Base-by-base conservation (phyloP, 2,329 filamentous ascomycete species). In the Fusarium tuaranense region DNA sequence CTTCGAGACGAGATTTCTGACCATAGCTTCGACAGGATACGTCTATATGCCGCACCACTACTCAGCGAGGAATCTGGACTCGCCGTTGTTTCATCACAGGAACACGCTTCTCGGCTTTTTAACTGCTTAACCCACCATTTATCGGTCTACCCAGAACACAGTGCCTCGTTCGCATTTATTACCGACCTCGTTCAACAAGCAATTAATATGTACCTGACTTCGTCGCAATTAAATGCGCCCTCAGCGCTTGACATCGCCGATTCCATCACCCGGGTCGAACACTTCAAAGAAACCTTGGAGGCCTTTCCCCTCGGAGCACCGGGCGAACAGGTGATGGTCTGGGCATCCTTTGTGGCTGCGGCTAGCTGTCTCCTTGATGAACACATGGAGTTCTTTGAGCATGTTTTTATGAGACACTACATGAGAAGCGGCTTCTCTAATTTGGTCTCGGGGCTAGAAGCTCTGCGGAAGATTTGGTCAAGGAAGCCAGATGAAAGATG, bases 181-280 rank as follows among this genome's bases (percentile, higher is more conserved):
- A 87, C 92, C 53, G 96, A 97, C 75, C 92, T 97, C 86, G 93
- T 93, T 78, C 89, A 97, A 3, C 94, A 97, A 79, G 94, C 94
- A 1, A 92, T 93, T 6, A 90, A 92, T 5, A 97, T 97, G 64
- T 96, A 94, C 80, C 86, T 97, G 14, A 94, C 34, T 3, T 65
- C 62, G 1, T n/a, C 38, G 2, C 6, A 10, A 10, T 44, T 32
- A 6, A 6, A 32, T n/a, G 27, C 41, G 6, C 60, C 53, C 9
- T 30, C 41, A 4, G 51, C 27, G 9, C 12, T 61, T 9, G 38
- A 34, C 8, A 27, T 39, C 12, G 53, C 46, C 14, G 60, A 41
- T 39, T 70, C 73, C 10, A 55, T 70, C 10, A 59, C 44, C 22
- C 67, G 71, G 1, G 73, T 74, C 8, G 64, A 72, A 16, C 65